Conservation (phyloP, 2,329 filamentous ascomycete genomes). For the Fusarium xyrophilum region DNA sequence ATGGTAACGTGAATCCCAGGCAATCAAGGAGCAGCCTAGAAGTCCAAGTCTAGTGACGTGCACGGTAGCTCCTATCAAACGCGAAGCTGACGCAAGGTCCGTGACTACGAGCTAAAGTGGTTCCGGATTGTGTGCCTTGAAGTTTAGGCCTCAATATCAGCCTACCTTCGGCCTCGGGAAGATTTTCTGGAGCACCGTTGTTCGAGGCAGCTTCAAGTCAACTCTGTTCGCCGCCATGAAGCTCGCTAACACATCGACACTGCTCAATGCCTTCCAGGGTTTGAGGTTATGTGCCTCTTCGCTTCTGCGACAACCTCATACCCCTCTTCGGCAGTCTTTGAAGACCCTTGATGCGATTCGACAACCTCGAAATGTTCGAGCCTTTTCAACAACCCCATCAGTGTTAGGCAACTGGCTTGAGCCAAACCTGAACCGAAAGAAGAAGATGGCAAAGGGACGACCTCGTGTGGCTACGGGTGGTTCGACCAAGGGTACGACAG, state of each 20-base stretch:
- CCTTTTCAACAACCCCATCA: conserved; percentile 74
- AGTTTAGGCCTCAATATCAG: background rate
- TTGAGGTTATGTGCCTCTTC: conserved; percentile 55
- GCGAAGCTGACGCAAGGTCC: conserved; percentile 56
- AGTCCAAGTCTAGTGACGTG: conserved; percentile 44
- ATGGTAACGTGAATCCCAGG: conserved; percentile 31
- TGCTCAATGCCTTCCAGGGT: conserved; percentile 59
- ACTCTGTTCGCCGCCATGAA: conserved; percentile 53
- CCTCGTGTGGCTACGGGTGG: conserved; percentile 89
- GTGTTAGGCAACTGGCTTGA: conserved; percentile 78
- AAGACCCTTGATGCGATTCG: conserved; percentile 42
- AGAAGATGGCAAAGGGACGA: conserved; percentile 90
- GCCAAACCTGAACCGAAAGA: conserved; percentile 76
- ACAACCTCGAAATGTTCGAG: conserved; percentile 59
- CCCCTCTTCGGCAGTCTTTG: conserved; percentile 43
- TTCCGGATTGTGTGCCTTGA: conserved; percentile 21
- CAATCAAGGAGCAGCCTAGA: conserved; percentile 42
- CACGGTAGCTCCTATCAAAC: conserved; percentile 43
- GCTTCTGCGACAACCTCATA: conserved; percentile 49
- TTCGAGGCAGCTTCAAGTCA: conserved; percentile 37
- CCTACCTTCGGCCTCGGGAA: conserved; percentile 28
- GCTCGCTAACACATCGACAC: conserved; percentile 52
- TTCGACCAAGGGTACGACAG: conserved; percentile 88
- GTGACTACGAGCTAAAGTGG: conserved; percentile 49
- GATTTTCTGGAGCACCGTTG: conserved; percentile 47